Evolutionary conservation across 2,329 filamentous ascomycete genomes (phyloP).

Genomic region (Chrysoporthe cubensis): DNA sequence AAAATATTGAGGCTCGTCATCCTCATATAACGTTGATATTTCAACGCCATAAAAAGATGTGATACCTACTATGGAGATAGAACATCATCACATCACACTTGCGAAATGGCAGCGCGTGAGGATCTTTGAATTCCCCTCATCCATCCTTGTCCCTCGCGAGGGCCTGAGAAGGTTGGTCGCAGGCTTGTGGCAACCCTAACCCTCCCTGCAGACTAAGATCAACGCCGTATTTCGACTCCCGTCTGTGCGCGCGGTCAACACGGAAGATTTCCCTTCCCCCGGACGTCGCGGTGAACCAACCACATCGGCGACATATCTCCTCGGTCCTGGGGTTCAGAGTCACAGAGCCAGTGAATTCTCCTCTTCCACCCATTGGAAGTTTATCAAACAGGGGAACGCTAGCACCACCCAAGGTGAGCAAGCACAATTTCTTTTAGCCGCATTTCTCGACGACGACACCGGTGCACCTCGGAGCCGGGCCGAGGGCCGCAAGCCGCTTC

Average conservation of each 20-base stretch:
- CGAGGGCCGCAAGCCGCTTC: not conserved
- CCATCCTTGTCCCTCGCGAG: too few relatives aligned
- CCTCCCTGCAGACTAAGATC: constrained; percentile 16
- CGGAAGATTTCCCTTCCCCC: constrained; percentile 20
- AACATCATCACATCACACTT: too few relatives aligned
- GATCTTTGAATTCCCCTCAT: too few relatives aligned
- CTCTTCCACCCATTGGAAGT: not conserved
- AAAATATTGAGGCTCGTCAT: too few relatives aligned
- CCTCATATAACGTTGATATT: too few relatives aligned
- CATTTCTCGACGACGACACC: not conserved
- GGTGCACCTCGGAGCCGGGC: constrained; percentile 6
- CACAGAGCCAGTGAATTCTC: not conserved
- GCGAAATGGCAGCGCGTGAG: too few relatives aligned
- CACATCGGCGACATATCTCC: not conserved
- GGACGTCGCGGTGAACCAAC: constrained; percentile 1
- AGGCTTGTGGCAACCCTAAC: constrained; percentile 15
- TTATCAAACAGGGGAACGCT: not conserved
- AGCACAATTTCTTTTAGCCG: not conserved
- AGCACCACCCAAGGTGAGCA: constrained; percentile 7
- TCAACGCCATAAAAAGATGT: too few relatives aligned
- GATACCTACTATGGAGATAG: too few relatives aligned
- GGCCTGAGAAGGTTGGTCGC: too few relatives aligned
- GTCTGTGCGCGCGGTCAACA: constrained; percentile 23
- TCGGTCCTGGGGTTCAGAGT: not conserved
- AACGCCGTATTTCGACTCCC: constrained; percentile 29